Percentiles rank a stretch among this genome's conserved stretches.
These are phyloP conservation scores for Botryotinia globosa DNA, from an alignment of 2,329 filamentous ascomycete genomes.

Conservation along the genomic window DNA sequence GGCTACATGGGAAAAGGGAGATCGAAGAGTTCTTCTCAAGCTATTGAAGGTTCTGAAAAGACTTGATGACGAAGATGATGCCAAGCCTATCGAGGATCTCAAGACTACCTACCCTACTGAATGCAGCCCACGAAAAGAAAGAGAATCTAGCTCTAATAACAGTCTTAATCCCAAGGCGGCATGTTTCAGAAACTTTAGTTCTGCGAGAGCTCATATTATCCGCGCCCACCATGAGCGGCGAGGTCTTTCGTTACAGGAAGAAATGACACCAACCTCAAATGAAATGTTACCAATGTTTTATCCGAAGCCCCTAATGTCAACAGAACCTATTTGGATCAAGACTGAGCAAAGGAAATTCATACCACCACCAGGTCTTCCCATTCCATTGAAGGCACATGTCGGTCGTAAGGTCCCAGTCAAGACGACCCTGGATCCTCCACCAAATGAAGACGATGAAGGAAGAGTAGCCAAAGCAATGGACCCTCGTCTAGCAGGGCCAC, in stretches of 20 bases:
- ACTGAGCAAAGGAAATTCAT: neutral
- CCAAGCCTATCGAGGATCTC: neutral
- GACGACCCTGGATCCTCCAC: neutral
- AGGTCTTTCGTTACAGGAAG: conserved; percentile 1
- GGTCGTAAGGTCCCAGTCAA: conserved; percentile 13
- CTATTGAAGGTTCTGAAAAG: conserved; percentile 29
- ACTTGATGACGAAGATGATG: conserved; percentile 8
- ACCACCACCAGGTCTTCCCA: neutral
- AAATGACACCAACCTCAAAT: neutral
- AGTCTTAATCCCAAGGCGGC: conserved; percentile 30
- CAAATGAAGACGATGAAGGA: conserved; percentile 26
- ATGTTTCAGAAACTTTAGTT: conserved; percentile 20
- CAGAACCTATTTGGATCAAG: conserved; percentile 17
- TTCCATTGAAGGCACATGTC: neutral
- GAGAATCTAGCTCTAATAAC: neutral
- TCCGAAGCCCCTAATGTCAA: neutral
- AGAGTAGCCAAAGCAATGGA: conserved; percentile 30
- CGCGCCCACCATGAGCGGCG: neutral
- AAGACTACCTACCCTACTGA: neutral
- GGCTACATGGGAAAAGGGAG: conserved; percentile 25
- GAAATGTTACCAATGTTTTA: conserved; percentile 10
- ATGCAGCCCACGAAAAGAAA: neutral
- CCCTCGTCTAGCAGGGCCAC: conserved; percentile 27
- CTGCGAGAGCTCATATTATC: conserved; percentile 18
- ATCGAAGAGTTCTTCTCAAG: conserved; percentile 25